These are phyloP conservation scores for Piloderma croceum DNA, from an alignment of 768 basidiomycete genomes.

Conservation along the genomic window DNA sequence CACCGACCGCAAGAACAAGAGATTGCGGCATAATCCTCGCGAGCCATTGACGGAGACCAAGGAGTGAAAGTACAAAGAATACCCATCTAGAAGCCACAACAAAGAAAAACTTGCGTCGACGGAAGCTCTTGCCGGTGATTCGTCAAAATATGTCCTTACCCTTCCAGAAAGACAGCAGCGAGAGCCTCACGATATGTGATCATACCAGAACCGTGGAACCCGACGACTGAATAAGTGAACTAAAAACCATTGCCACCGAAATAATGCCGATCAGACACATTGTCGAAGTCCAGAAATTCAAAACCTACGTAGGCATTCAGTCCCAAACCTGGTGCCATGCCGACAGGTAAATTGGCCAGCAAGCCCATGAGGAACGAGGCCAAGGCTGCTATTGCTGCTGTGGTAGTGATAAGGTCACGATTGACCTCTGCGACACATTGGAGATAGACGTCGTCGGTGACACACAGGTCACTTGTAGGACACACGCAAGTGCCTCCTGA, in stretches of 20 bases:
- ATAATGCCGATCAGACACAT: constrained; percentile 2
- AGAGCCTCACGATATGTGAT: constrained; percentile 77
- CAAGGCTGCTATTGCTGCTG: constrained; percentile 71
- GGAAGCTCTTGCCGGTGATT: no score
- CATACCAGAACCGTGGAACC: constrained; percentile 66
- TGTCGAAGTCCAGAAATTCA: no score
- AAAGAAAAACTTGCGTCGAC: no score
- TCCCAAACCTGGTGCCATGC: constrained; percentile 81
- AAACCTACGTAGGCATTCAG: constrained; percentile 70
- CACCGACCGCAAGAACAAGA: constrained; percentile 76
- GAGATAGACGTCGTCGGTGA: constrained; percentile 46
- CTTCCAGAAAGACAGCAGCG: constrained; percentile 83
- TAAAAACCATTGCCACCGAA: no score
- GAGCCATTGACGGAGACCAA: constrained; percentile 87
- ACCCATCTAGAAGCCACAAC: constrained; percentile 50
- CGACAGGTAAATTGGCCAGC: constrained; percentile 84
- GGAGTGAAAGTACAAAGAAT: constrained; percentile 71
- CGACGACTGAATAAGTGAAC: constrained; percentile 87
- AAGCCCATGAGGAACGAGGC: constrained; percentile 79
- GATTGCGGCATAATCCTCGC: constrained; percentile 86
- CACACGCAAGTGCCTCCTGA: constrained; percentile 83
- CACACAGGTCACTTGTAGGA: constrained; percentile 50
- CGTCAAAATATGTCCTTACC: constrained; percentile 38
- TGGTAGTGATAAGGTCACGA: constrained; percentile 77
- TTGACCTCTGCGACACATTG: constrained; percentile 56